These are phyloP conservation scores for Colletotrichum chrysophilum DNA, from an alignment of 2,329 filamentous ascomycete genomes.

Conservation along the genomic window DNA sequence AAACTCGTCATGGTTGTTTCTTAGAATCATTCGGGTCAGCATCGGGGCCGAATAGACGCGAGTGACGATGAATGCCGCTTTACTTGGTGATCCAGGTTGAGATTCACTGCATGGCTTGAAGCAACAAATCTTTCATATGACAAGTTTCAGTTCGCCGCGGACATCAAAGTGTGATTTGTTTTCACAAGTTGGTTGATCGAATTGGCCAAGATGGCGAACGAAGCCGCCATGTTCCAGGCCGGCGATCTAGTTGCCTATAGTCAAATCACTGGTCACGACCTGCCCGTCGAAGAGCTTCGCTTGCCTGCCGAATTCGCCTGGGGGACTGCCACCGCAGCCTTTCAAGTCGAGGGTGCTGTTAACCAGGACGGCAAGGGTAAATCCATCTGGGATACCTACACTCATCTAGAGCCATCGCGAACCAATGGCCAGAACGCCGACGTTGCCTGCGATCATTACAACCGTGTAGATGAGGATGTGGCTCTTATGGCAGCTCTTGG, in stretches of 20 bases:
- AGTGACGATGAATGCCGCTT: neutral
- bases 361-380: conserved; percentile 43
- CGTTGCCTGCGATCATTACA: conserved; percentile 49
- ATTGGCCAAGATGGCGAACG: neutral
- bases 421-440: conserved; percentile 50
- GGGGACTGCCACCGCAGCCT: conserved; percentile 47
- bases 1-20: neutral
- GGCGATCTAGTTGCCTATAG: neutral
- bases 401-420: conserved; percentile 43
- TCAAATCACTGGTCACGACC: neutral
- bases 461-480: conserved; percentile 57
- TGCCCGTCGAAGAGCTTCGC: neutral
- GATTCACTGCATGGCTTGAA: too few relatives aligned
- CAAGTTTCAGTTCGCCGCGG: too few relatives aligned
- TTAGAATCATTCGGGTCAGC: neutral
- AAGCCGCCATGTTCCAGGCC: neutral
- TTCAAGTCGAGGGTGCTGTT: conserved; percentile 51
- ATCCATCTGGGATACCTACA: conserved; percentile 48
- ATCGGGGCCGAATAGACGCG: neutral
- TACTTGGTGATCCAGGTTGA: neutral
- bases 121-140: too few relatives aligned
- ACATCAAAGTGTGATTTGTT: too few relatives aligned
- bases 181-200: too few relatives aligned
- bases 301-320: conserved; percentile 42
- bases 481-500: conserved; percentile 62